These are phyloP conservation scores for Porodaedalea pini DNA, from an alignment of 1,284 basidiomycete species.

Conservation along the genomic window DNA sequence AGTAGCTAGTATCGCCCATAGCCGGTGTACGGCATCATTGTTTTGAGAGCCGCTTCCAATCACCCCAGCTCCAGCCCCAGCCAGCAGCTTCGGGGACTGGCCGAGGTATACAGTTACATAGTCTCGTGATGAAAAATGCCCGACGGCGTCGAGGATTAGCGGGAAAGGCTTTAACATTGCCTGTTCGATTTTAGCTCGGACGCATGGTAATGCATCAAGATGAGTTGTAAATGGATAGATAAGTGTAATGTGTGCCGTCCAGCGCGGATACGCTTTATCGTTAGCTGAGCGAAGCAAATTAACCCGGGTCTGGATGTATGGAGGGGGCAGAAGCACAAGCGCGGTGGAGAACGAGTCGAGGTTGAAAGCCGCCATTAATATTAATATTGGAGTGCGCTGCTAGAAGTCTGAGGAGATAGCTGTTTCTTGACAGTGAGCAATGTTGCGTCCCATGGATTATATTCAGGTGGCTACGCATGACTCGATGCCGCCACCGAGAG, in stretches of 20 bases:
- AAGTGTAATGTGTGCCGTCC: slow-evolving; percentile 25
- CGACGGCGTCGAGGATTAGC: slow-evolving; percentile 19
- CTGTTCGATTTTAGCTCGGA: slow-evolving; percentile 13
- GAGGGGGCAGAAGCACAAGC: slow-evolving; percentile 17
- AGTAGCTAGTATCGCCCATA: slow-evolving; percentile 20
- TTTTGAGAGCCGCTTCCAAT: background rate
- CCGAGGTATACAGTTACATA: slow-evolving; percentile 19
- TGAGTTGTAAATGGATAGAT: slow-evolving; percentile 24
- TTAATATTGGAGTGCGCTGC: too few species aligned
- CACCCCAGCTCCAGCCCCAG: background rate
- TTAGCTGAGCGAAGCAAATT: slow-evolving; percentile 17
- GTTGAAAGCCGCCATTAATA: background rate
- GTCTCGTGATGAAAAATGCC: slow-evolving; percentile 13
- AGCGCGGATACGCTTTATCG: slow-evolving; percentile 21
- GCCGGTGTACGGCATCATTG: slow-evolving; percentile 17
- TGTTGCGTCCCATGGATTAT: too few species aligned
- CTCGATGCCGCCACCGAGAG: too few species aligned
- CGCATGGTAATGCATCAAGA: slow-evolving; percentile 2
- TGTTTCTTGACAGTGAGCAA: too few species aligned
- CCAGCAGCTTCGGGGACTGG: background rate
- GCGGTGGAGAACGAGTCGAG: slow-evolving; percentile 1
- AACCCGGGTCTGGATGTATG: slow-evolving; percentile 14
- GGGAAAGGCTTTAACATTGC: slow-evolving; percentile 23
- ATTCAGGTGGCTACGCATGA: too few species aligned
- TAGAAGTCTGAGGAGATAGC: too few species aligned